These are phyloP conservation scores for Boletus rubescentipes DNA, from an alignment of 768 basidiomycete species.

Conservation along the genomic window DNA sequence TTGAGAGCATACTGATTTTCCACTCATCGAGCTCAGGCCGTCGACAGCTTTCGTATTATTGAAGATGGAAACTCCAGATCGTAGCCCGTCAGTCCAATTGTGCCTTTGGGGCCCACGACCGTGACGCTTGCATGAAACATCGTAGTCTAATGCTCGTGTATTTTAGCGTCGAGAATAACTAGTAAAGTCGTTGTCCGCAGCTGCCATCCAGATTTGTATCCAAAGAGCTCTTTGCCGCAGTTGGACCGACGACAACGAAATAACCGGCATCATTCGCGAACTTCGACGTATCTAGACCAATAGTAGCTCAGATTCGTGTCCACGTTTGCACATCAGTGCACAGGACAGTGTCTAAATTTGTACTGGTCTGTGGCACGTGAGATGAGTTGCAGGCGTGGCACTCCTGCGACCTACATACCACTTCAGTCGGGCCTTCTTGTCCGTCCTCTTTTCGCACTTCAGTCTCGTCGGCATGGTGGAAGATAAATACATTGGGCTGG, in stretches of 20 bases:
- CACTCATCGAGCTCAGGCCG: too few relatives aligned
- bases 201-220: neutral
- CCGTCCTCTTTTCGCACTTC: neutral
- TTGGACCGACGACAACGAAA: neutral
- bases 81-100: neutral
- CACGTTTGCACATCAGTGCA: neutral
- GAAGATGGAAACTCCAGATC: neutral
- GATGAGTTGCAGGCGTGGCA: conserved; percentile 1
- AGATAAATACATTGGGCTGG: conserved; percentile 94
- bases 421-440: conserved; percentile 4
- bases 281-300: neutral
- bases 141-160: too few relatives aligned
- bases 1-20: neutral
- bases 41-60: neutral
- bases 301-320: neutral
- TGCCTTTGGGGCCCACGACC: neutral
- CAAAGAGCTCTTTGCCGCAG: neutral
- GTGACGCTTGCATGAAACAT: too few relatives aligned
- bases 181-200: neutral
- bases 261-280: neutral
- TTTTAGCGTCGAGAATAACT: neutral
- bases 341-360: conserved; percentile 12
- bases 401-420: conserved; percentile 1
- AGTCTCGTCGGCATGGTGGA: conserved; percentile 54
- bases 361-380: conserved; percentile 20